Percentiles rank a stretch among this genome's conserved stretches.
Evolutionary conservation across 225 moss, liverwort and hornwort species (phyloP).

Genomic region (Pseudisothecium myosuroides): DNA sequence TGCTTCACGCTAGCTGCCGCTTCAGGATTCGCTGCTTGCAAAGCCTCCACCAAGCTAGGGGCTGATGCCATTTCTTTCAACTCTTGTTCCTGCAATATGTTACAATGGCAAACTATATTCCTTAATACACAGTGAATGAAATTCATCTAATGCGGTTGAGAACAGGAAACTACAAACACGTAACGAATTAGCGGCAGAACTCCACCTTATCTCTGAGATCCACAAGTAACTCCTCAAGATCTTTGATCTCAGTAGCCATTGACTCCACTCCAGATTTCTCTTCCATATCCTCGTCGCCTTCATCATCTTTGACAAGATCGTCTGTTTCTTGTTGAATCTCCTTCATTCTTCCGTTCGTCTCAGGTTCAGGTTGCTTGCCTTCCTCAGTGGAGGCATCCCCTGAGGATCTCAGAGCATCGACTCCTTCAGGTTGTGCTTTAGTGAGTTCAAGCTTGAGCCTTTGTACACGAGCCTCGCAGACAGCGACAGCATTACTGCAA

Average conservation of each 20-base stretch:
- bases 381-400: background rate
- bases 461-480: slow-evolving; percentile 68
- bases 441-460: slow-evolving; percentile 52
- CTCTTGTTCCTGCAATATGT: slow-evolving; percentile 56
- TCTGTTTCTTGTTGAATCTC: slow-evolving; percentile 15
- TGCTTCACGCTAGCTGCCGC: slow-evolving; percentile 67
- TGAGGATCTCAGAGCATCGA: background rate
- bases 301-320: background rate
- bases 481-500: slow-evolving; percentile 70
- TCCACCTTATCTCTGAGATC: slow-evolving; percentile 77
- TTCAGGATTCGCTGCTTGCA: slow-evolving; percentile 75
- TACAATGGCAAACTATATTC: background rate
- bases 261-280: slow-evolving; percentile 4
- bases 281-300: background rate
- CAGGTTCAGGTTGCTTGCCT: slow-evolving; percentile 4
- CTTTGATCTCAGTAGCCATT: slow-evolving; percentile 45
- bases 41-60: slow-evolving; percentile 71
- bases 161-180: background rate
- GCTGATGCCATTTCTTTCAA: slow-evolving; percentile 80
- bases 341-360: slow-evolving; percentile 16
- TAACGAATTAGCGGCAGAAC: background rate
- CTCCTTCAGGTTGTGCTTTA: slow-evolving; percentile 2
- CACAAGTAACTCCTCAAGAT: slow-evolving; percentile 68
- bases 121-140: background rate
- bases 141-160: background rate